Base-by-base conservation (phyloP, 148 eudicot species). In the Euryodendron excelsum region DNA sequence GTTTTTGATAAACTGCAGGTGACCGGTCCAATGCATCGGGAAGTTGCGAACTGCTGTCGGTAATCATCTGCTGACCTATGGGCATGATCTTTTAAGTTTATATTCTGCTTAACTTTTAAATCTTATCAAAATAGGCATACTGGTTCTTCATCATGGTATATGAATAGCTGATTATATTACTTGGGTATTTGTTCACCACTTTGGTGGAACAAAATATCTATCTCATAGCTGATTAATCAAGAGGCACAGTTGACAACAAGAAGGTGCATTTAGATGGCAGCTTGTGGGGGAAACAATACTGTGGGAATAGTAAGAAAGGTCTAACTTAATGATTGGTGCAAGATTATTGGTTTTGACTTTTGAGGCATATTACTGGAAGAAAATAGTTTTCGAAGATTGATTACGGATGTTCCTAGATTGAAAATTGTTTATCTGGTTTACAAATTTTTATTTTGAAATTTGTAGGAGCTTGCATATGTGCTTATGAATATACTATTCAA, bases 21-120 rank as follows among this genome's bases (percentile, higher is more conserved):
- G 62, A 93, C 98, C 78, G 99, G 99, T 82, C 99, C 99, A 68
- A 96, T 96, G 98, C 99, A 96, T 82, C 91, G 98, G 80, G 99
- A 96, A 83, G 99, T 96, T 72, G 98, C 99, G 34, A 96, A 93
- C 84, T 96, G 99, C 72, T 96, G 99, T 70, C 90, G 99, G 99
- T 96, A 84, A 68, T 65, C 23, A 62, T 74, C 67, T 7, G 69
- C 44, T 74, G 27, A 48, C 37, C 60, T 14, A 23, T 79, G 62
- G 70, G 53, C 74, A 31, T 47, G 37, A 78, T 23, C 5, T 60
- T 63, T 45, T 13, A 11, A 33, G 18, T 31, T 37, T 28, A 8
- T 0, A 11, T 78, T 69, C 39, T 76, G 52, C 12, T 79, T 39
- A 21, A 58, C 27, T 68, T 66, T 27, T 63, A 7, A 64, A 31